Evolutionary conservation across 2,329 filamentous ascomycete species (phyloP), one percentile per base, ranked within the genome.

Genomic region (Phialophora tarda): DNA sequence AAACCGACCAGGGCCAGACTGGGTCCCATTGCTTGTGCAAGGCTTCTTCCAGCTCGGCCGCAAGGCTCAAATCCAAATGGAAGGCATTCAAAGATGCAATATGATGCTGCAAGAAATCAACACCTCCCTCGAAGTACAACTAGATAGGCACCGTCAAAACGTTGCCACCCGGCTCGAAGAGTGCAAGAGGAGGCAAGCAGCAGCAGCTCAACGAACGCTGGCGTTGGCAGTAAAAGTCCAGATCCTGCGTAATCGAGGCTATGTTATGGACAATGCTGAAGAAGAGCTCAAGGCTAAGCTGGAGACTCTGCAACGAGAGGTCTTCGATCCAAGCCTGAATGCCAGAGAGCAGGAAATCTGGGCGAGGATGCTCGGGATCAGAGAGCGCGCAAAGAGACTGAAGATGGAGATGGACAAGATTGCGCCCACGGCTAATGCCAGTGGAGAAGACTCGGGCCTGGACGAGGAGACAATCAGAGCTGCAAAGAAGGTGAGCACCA

Each of bases 321-420:
- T 87, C 2, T 85, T 86, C 59, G 87, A 89, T 72, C 86, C 87
- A 0, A 82, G 83, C 4, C 79, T 89, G 55, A 82, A 82, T 53
- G 87, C 86, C 4, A 79, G 86, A 24, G 84, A 85, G 65, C 87
- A 89, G 74, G 87, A 89, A 76, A 86, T 89, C 63, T 89, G 87
- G 87, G 87, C 87, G 32, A 80, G 87, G 47, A 88, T 89, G 86
- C 81, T 88, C 56, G 83, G 84, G 7, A 82, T 89, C 61, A 79
- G 86, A 63, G 86, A 88, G 73, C 79, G 86, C 62, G 84, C 85
- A 55, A 83, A 83, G 72, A 82, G 84, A 72, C 74, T 89, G 63
- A 85, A 88, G 71, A 78, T 81, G 67, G 87, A 89, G 76, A 83
- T 86, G 64, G 86, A 88, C 74, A 82, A 82, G 74, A 59, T 72